Evolutionary conservation across 257 asterid species (phyloP), one percentile per base, ranked within the genome.

Genomic region (Euphrasia confusa): DNA sequence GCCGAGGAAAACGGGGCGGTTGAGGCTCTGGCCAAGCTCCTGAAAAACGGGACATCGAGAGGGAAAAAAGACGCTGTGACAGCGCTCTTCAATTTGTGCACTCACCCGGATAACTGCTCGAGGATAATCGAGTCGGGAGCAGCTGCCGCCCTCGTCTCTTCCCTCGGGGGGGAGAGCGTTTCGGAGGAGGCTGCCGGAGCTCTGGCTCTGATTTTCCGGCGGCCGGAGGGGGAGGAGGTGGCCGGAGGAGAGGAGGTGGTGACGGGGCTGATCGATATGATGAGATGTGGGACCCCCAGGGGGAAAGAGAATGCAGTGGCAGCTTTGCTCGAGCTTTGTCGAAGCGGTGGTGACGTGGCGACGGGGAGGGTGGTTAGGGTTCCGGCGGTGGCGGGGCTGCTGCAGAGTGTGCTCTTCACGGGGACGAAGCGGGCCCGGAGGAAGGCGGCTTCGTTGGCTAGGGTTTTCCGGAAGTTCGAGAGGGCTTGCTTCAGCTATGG

Each of bases 161-260:
- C 96, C 10, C 69, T 91, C 54, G 79, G 76, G 47, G 74, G 77
- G 24, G 97, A 88, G 45, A 83, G 75, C 28, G 91, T 91, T 8
- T 72, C 84, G 0, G 98, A 91, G 65, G 98, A 91, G 73, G 95
- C 98, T 4, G 96, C 95, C 1, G 98, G 96, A 7, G 95, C 98
- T 1, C 73, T 91, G 80, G 92, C 89, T 11, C 71, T 86, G 71
- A 67, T 91, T 5, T 95, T 86, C 11, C 67, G 98, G 73, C 95
- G 77, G 72, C 88, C 92, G 1, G 9, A 71, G 0, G 98, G 98
- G 13, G 95, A 95, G 2, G 87, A 75, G 58, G 95, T 90, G 1
- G 94, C 86, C 0, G 89, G 79, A 68, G 89, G 78, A 68, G 90
- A 84, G 77, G 95, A 15, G 27, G 93, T 90, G 0, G 86, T 88